phyloP scores from a whole-genome alignment of 1,284 basidiomycete genomes.

The Cryptococcus sp. region DNA sequence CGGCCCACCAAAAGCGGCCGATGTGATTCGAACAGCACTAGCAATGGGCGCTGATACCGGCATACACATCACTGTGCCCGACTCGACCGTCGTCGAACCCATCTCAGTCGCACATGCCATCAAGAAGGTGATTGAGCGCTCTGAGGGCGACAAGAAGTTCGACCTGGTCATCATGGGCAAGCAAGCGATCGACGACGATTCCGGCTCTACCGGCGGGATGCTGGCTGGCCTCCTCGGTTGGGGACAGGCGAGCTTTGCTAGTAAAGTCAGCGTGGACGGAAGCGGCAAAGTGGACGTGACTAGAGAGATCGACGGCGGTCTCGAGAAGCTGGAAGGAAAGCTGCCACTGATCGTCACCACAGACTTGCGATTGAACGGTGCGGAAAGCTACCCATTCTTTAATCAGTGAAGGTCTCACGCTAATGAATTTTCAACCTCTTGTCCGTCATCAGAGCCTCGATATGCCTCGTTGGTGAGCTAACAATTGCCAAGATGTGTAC shows the following conservation, averaged over 20 bases:
- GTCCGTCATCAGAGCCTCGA: conserved; percentile 75
- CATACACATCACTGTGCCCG: conserved; percentile 85
- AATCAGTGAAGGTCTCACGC: background rate
- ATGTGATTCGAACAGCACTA: conserved; percentile 91
- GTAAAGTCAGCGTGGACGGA: conserved; percentile 78
- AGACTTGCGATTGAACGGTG: conserved; percentile 68
- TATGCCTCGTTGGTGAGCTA: conserved; percentile 72
- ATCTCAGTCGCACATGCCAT: conserved; percentile 65
- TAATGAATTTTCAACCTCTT: background rate
- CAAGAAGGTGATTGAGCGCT: conserved; percentile 70
- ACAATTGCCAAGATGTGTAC: conserved; percentile 9
- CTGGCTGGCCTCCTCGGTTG: conserved; percentile 89
- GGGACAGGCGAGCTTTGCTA: conserved; percentile 94
- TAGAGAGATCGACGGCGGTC: conserved; percentile 93
- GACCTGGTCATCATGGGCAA: conserved; percentile 97
- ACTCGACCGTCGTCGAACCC: conserved; percentile 69
- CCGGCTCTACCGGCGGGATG: conserved; percentile 97
- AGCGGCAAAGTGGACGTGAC: conserved; percentile 72
- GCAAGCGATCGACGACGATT: conserved; percentile 97
- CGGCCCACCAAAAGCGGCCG: conserved; percentile 84
- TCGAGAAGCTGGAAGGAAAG: conserved; percentile 77
- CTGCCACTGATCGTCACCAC: conserved; percentile 91
- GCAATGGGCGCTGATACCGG: conserved; percentile 97
- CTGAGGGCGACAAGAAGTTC: conserved; percentile 58
- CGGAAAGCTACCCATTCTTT: background rate